Conservation (phyloP, 1,284 basidiomycete species). For the Agaricales sp. region DNA sequence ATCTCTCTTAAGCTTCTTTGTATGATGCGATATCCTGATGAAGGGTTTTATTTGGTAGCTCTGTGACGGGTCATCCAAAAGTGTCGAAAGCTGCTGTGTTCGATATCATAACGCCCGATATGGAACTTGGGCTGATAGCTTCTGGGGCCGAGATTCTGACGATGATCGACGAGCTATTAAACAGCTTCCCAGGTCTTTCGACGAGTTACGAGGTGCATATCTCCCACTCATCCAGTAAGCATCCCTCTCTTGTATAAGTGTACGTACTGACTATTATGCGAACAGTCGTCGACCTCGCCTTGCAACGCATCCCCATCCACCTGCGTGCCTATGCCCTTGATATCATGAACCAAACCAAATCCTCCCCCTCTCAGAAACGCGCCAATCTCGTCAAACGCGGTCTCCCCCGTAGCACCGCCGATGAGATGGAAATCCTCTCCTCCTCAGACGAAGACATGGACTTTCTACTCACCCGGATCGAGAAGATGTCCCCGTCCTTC, state of each 20-base stretch:
- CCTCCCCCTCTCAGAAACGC: conserved; percentile 57
- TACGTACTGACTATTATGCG: conserved; percentile 2
- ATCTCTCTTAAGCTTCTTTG: conserved; percentile 12
- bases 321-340: conserved; percentile 44
- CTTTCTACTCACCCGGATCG: conserved; percentile 41
- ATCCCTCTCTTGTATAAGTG: not conserved
- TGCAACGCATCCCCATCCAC: conserved; percentile 48
- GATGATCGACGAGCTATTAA: conserved; percentile 53
- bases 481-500: conserved; percentile 49
- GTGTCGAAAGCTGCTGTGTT: conserved; percentile 64
- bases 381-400: conserved; percentile 57
- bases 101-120: conserved; percentile 70
- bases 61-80: conserved; percentile 61
- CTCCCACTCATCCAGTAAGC: conserved; percentile 63
- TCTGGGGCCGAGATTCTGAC: conserved; percentile 63
- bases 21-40: not conserved
- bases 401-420: conserved; percentile 46
- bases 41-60: conserved; percentile 22
- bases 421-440: conserved; percentile 57
- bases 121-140: conserved; percentile 46
- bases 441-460: conserved; percentile 54
- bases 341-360: conserved; percentile 53
- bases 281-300: conserved; percentile 52
- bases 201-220: conserved; percentile 62
- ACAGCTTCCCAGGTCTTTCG: conserved; percentile 58